Evolutionary conservation across 202 grass and related monocot species (phyloP), one percentile per base, ranked within the genome.

Genomic region (Miscanthus sacchariflorus): DNA sequence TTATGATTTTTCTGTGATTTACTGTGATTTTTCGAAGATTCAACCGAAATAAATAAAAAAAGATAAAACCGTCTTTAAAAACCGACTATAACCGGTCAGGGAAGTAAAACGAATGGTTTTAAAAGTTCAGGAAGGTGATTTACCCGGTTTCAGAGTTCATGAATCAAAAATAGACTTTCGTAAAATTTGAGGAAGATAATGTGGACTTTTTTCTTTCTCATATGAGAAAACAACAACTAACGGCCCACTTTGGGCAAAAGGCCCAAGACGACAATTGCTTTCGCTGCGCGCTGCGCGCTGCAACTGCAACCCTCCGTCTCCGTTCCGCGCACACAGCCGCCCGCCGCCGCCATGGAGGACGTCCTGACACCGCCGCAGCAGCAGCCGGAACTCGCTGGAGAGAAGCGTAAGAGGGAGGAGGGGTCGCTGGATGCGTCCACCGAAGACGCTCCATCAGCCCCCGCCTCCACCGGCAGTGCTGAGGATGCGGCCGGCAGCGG

Each of bases 321-420:
- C 23, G 10, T 7, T 80, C 76, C 50, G 4, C 76, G 21, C 64
- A 27, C 44, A 3, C 36, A 6, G 15, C 33, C 69, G n/a, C 69
- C 35, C 65, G 84, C 21, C 85, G 69, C 80, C 80, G 27, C 35
- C 18, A 83, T 83, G 81, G 81, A 83, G 50, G 68, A 58, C 46
- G 36, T 27, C 69, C 56, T 7, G 24, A 17, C 18, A 2, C 64
- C 68, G 46, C 74, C 74, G 44, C 58, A 10, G 39, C 39, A 40
- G 39, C 39, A 40, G 39, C 39, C 61, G 7, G 71, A 85, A 3
- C 19, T 73, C 72, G 35, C 72, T 36, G 90, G 86, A 18, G 88
- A 89, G 58, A 95, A 94, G 85, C 87, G 89, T 25, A 94, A 95
- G 87, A 94, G 89, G 71, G 91, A 89, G 54, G 82, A 84, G 54